Evolutionary conservation across 148 eudicot species (phyloP), one percentile per base, ranked within the genome.

Genomic region (Vaccinium myrtillus): DNA sequence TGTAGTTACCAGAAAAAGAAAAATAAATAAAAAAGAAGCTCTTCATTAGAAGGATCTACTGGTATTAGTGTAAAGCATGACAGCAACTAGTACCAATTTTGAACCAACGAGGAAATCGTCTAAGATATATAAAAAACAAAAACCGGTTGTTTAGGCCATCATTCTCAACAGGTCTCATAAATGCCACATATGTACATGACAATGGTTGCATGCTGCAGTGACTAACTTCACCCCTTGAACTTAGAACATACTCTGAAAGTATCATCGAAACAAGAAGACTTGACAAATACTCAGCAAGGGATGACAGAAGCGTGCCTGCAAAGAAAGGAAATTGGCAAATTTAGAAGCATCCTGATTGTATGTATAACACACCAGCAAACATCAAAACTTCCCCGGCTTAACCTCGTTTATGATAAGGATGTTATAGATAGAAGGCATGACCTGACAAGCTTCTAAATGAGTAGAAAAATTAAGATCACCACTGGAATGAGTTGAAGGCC

Each of bases 401-500:
- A 56, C 61, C 21, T 56, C 2, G 5, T 43, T 56, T 56, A 56
- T 56, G 61, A 16, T 19, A 56, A 56, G 21, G 61, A 56, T 18
- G 61, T 56, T 5, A 56, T 56, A 56, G 61, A 56, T 56, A 56
- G 61, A 56, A 56, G 21, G 61, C 21, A 56, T 16, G 21, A 56
- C 18, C 6, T 43, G 46, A 56, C 21, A 56, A 56, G 21, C 61
- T 56, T 14, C 61, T 56, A 56, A 56, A 56, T 15, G 7, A 56
- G 21, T 56, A 56, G 46, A 43, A 56, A 56, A 56, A 19, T 6
- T 15, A 56, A 97, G 91, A 82, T 97, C 93, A 74, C 93, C 94
- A 73, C 90, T 86, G 70, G 92, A 84, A 59, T 95, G 93, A 77
- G 92, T 87, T 14, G 98, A 95, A 76, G 96, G 93, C 39, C 39